Evolutionary conservation across 257 asterid genomes (phyloP).

Genomic region (Eustoma russellianum): DNA sequence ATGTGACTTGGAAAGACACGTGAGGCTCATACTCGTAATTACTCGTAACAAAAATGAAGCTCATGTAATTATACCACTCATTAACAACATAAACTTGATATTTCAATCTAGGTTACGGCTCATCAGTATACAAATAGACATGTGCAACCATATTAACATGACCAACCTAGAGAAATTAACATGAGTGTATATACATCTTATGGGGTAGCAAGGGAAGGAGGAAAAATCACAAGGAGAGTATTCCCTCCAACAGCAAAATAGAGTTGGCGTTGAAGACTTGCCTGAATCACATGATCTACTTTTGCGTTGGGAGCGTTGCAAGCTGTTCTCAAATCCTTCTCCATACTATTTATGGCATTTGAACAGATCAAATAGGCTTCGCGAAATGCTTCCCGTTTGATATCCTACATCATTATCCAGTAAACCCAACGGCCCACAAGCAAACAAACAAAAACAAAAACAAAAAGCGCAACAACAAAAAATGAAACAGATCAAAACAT

Average conservation of each 20-base stretch:
- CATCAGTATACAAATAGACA: too few relatives aligned
- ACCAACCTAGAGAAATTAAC: too few relatives aligned
- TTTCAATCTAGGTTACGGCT: too few relatives aligned
- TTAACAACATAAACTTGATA: background rate
- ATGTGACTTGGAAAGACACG: too few relatives aligned
- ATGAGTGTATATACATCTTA: background rate
- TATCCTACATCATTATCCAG: slow-evolving; percentile 50
- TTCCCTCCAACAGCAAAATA: background rate
- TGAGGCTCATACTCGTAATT: too few relatives aligned
- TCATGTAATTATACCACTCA: background rate
- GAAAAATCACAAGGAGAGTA: background rate
- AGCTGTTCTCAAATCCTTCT: slow-evolving; percentile 74
- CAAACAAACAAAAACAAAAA: slow-evolving; percentile 17
- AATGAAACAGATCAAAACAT: background rate
- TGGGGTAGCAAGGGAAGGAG: background rate
- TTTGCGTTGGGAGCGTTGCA: slow-evolving; percentile 78
- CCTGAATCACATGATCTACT: slow-evolving; percentile 71
- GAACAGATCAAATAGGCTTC: slow-evolving; percentile 79
- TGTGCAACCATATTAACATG: too few relatives aligned
- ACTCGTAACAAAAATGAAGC: too few relatives aligned
- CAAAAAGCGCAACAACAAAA: background rate
- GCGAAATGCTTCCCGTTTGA: slow-evolving; percentile 79
- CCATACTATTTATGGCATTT: slow-evolving; percentile 74
- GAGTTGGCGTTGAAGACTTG: slow-evolving; percentile 17
- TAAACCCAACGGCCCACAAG: background rate